Evolutionary conservation across 768 basidiomycete genomes (phyloP).

Genomic region (Pleurotus tuoliensis): DNA sequence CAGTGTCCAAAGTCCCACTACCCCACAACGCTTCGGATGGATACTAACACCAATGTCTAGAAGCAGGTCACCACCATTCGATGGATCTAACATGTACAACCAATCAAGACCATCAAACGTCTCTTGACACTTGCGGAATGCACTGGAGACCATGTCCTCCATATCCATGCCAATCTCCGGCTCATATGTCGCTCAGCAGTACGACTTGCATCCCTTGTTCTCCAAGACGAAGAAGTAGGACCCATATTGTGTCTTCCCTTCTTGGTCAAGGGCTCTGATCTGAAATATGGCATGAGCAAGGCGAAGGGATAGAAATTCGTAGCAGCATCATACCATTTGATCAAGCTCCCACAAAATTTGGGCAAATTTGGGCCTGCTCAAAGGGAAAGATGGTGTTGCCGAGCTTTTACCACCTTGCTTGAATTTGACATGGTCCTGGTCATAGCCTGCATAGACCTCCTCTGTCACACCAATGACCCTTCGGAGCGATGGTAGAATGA

Average conservation of each 20-base stretch:
- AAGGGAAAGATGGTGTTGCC: background rate
- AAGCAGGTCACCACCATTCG: too few species aligned
- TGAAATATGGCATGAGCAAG: background rate
- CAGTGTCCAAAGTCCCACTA: too few species aligned
- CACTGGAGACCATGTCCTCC: too few species aligned
- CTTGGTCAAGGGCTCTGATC: background rate
- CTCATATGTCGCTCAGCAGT: too few species aligned
- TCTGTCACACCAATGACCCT: background rate
- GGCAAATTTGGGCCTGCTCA: background rate
- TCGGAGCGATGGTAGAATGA: slow-evolving; percentile 9
- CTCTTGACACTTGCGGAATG: too few species aligned
- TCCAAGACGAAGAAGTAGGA: background rate
- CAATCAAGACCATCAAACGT: too few species aligned
- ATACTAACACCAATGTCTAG: too few species aligned
- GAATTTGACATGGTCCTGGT: slow-evolving; percentile 10
- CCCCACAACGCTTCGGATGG: too few species aligned
- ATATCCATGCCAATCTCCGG: too few species aligned
- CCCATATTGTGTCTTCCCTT: background rate
- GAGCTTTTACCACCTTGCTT: slow-evolving; percentile 5
- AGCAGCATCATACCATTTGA: background rate
- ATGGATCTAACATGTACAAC: too few species aligned
- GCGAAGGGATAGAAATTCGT: too few species aligned
- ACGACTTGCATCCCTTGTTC: background rate
- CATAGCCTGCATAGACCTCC: slow-evolving; percentile 4
- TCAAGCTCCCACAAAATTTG: background rate